Evolutionary conservation across 176 grass and related monocot genomes (phyloP).

Genomic region (Avena atlantica): DNA sequence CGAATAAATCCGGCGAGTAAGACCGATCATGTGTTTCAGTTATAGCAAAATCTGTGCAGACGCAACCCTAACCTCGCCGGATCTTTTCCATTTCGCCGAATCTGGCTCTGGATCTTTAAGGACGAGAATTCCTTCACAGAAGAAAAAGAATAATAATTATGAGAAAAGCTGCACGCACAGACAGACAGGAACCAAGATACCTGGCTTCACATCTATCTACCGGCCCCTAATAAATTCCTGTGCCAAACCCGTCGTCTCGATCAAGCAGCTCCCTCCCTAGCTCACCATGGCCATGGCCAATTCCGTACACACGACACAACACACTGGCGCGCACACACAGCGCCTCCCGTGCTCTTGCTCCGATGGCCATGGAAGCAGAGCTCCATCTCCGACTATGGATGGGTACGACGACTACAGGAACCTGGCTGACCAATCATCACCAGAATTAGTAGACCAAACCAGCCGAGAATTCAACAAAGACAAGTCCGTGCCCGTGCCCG

Average conservation of each 20-base stretch:
- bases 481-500: not conserved
- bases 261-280: not conserved
- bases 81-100: too few relatives aligned
- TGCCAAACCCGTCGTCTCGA: not conserved
- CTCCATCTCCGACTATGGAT: not conserved
- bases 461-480: not conserved
- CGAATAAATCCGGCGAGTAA: not conserved
- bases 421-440: not conserved
- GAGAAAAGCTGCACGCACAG: conserved; percentile 1
- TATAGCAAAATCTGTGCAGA: not conserved
- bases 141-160: not conserved
- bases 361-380: not conserved
- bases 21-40: not conserved
- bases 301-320: not conserved
- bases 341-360: not conserved
- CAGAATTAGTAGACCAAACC: not conserved
- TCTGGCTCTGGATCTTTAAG: too few relatives aligned
- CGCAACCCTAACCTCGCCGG: not conserved
- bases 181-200: not conserved
- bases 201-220: not conserved
- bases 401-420: not conserved
- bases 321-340: not conserved
- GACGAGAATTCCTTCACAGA: too few relatives aligned
- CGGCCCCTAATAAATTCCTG: not conserved
- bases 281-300: not conserved